Evolutionary conservation across 225 moss, liverwort and hornwort genomes (phyloP).

Genomic region (Marchantia paleacea): DNA sequence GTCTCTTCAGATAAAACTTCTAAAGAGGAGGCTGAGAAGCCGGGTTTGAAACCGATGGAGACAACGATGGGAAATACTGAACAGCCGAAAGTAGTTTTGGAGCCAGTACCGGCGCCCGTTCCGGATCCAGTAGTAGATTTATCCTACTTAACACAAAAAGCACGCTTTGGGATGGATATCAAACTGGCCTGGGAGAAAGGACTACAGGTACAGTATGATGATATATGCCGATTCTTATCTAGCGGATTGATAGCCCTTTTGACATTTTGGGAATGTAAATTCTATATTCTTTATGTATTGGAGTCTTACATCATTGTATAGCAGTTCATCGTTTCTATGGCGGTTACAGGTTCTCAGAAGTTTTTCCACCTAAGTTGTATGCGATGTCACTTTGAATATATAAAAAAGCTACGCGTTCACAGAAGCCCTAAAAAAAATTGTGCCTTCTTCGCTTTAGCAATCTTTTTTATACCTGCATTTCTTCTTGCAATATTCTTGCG

Average conservation of each 20-base stretch:
- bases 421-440: too few species aligned
- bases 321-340: too few species aligned
- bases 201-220: slow-evolving; percentile 26
- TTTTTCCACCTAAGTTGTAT: too few species aligned
- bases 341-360: too few species aligned
- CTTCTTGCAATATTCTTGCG: neutral
- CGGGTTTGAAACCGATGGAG: neutral
- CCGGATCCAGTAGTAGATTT: slow-evolving; percentile 31
- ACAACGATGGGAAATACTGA: neutral
- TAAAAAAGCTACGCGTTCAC: too few species aligned
- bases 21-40: neutral
- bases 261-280: too few species aligned
- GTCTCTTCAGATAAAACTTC: neutral
- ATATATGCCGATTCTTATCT: neutral
- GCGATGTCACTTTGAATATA: too few species aligned
- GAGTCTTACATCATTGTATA: too few species aligned
- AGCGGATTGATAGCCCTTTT: neutral
- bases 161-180: slow-evolving; percentile 44
- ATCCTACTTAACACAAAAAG: slow-evolving; percentile 44
- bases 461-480: too few species aligned
- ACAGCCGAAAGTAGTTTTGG: neutral
- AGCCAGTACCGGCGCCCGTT: slow-evolving; percentile 26
- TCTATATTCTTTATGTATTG: too few species aligned
- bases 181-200: slow-evolving; percentile 29
- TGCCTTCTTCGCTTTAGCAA: too few species aligned